These are phyloP conservation scores for Colletotrichum trifolii DNA, from an alignment of 2,329 filamentous ascomycete species.

Conservation along the genomic window DNA sequence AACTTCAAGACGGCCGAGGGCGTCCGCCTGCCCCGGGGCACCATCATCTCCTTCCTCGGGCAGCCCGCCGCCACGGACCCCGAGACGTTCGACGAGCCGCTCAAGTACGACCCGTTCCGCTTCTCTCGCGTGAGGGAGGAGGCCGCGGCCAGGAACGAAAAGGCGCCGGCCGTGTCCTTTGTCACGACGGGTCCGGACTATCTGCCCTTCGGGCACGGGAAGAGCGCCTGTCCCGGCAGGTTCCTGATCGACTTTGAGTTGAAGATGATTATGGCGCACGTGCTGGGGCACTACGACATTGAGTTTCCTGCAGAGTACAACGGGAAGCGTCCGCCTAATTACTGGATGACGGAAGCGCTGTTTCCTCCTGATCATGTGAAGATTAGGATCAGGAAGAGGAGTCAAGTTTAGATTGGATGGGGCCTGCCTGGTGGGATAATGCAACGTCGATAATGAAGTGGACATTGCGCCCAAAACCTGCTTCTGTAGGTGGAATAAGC, in stretches of 20 bases:
- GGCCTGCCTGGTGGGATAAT: background rate
- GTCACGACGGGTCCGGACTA: constrained; percentile 46
- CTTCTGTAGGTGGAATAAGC: no score
- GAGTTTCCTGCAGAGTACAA: constrained; percentile 35
- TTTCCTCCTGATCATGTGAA: constrained; percentile 19
- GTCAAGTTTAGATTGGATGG: background rate
- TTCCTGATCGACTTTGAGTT: constrained; percentile 47
- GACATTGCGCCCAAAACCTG: no score
- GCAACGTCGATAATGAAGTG: no score
- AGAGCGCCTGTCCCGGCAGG: constrained; percentile 46
- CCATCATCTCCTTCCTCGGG: constrained; percentile 46
- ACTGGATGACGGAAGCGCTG: constrained; percentile 33
- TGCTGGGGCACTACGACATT: constrained; percentile 33
- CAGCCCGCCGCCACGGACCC: constrained; percentile 45
- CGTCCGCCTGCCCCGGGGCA: constrained; percentile 45
- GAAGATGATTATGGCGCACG: constrained; percentile 44
- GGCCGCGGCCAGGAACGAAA: constrained; percentile 39
- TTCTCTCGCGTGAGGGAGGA: constrained; percentile 50
- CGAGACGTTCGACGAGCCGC: constrained; percentile 46
- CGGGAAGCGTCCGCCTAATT: constrained; percentile 30
- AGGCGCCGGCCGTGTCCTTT: constrained; percentile 39
- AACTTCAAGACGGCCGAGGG: constrained; percentile 47
- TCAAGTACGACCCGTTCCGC: constrained; percentile 54
- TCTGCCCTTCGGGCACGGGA: constrained; percentile 50
- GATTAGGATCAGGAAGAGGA: constrained; percentile 25